Conservation (phyloP, 805 yeast species). For the Ogataea haglerorum region DNA sequence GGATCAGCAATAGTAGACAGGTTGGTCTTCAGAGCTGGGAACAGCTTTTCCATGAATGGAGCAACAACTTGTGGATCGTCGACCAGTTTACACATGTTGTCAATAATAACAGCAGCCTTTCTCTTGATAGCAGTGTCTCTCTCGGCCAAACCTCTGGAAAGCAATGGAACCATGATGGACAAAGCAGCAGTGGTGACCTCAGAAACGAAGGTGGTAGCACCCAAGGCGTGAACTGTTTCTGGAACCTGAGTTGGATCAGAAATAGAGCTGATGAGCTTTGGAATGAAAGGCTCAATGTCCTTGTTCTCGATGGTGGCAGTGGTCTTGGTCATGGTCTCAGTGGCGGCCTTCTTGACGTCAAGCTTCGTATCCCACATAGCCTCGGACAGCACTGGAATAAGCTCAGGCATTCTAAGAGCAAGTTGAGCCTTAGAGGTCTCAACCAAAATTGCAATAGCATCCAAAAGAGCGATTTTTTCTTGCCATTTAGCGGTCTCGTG, state of each 20-base stretch:
- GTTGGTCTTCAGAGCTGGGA: constrained; percentile 95
- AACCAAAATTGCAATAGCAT: constrained; percentile 81
- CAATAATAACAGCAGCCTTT: constrained; percentile 98
- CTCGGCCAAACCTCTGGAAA: constrained; percentile 99
- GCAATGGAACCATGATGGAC: constrained; percentile 98
- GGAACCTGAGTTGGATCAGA: constrained; percentile 97
- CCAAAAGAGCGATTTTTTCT: constrained; percentile 89
- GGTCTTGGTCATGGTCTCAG: constrained; percentile 90
- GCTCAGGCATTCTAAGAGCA: constrained; percentile 99
- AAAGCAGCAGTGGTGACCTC: constrained; percentile 99
- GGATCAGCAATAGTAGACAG: constrained; percentile 98
- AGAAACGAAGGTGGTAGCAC: constrained; percentile 99
- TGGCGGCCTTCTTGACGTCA: constrained; percentile 96
- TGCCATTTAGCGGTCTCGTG: constrained; percentile 88
- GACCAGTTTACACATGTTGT: constrained; percentile 99
- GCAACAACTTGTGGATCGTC: constrained; percentile 99
- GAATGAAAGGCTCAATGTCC: constrained; percentile 99
- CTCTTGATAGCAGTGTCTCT: constrained; percentile 99
- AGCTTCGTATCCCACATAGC: constrained; percentile 99
- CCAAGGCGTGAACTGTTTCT: constrained; percentile 97
- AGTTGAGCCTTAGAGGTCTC: constrained; percentile 93
- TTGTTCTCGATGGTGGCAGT: constrained; percentile 98
- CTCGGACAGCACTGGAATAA: constrained; percentile 97
- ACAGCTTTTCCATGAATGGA: constrained; percentile 93
- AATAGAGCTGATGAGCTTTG: constrained; percentile 94